Base-by-base conservation (phyloP, 1,284 basidiomycete genomes). In the Rhizoctonia solani region DNA sequence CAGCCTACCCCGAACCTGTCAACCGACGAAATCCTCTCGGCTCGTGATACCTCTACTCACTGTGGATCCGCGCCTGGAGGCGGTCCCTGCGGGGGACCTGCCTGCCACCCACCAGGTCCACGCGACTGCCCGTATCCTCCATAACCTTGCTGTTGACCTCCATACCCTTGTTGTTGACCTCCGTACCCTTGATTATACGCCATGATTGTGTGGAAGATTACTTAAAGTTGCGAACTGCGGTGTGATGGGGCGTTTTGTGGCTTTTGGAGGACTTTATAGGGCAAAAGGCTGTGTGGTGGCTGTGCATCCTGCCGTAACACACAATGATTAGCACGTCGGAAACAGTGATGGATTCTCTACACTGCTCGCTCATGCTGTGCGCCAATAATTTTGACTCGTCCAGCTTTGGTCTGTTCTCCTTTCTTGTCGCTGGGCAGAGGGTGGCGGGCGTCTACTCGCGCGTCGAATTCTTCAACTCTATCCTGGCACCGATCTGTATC, bases 21-120 rank as follows among this genome's bases (percentile, higher is more conserved):
- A 25, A 37, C 41, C 21, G 32, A 23, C 30, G 4, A 29, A 44
- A 27, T 50, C 3, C 13, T 39, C 50, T 47, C 59, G 21, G 53
- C 39, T 6, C n/a, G n/a, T 9, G 16, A 14, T 39, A n/a, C 58
- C 23, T 19, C 41, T 23, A 65, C 59, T 65, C 25, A 68, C 65
- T 68, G 66, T 32, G 70, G 69, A 63, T 71, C 70, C 27, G 69
- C 70, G 42, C 69, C 69, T 9, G 66, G 70, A 32, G 70, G 70
- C 47, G 69, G 67, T 16, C 69, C 69, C 39, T 47, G 39, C 16
- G 61, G 59, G n/a, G 54, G 30, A 0, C 41, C 53, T n/a, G 4
- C 41, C 29, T 63, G 54, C 47, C 56, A 69, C n/a, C 68, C 68
- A 32, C 63, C 54, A 23, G 54, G 25, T 13, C 44, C 54, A 30